These are phyloP conservation scores for Tylopilus sp. DNA, from an alignment of 768 basidiomycete genomes.

Conservation along the genomic window DNA sequence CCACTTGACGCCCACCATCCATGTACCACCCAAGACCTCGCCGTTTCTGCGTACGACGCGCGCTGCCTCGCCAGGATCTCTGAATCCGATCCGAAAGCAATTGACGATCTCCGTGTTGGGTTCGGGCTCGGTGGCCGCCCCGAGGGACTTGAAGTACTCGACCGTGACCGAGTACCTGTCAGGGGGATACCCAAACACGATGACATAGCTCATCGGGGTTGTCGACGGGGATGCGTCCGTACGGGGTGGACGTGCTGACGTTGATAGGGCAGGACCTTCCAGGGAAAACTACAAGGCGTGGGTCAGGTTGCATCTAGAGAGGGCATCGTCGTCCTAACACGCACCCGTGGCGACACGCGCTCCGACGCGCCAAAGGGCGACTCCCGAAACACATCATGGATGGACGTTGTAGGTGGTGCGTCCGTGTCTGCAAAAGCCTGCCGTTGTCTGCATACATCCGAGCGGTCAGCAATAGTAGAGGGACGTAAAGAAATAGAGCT, in stretches of 20 bases:
- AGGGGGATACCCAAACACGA: slow-evolving; percentile 87
- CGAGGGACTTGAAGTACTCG: slow-evolving; percentile 74
- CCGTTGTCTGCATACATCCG: slow-evolving; percentile 42
- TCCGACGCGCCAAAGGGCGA: slow-evolving; percentile 31
- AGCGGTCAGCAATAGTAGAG: slow-evolving; percentile 2
- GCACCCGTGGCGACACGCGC: slow-evolving; percentile 18
- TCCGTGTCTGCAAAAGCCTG: slow-evolving; percentile 71
- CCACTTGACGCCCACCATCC: slow-evolving; percentile 88
- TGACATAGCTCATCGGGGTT: slow-evolving; percentile 53
- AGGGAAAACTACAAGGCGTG: slow-evolving; percentile 18
- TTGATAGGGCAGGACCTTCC: slow-evolving; percentile 15
- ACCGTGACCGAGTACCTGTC: slow-evolving; percentile 70
- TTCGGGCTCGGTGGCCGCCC: slow-evolving; percentile 66
- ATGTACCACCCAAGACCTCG: slow-evolving; percentile 67
- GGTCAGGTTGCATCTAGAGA: neutral
- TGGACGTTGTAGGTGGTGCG: slow-evolving; percentile 72
- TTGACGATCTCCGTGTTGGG: slow-evolving; percentile 67
- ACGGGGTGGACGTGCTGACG: slow-evolving; percentile 19
- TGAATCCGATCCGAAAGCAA: slow-evolving; percentile 79
- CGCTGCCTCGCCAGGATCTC: slow-evolving; percentile 67
- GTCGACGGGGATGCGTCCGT: slow-evolving; percentile 27
- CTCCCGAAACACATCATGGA: slow-evolving; percentile 72
- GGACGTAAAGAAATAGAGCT: slow-evolving; percentile 1
- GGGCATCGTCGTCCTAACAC: neutral
- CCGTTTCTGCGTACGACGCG: slow-evolving; percentile 82